A percentile compares a stretch with the other conserved stretches of the same genome.
Evolutionary conservation across 2,329 filamentous ascomycete genomes (phyloP).

Genomic region (Claviceps citrina): DNA sequence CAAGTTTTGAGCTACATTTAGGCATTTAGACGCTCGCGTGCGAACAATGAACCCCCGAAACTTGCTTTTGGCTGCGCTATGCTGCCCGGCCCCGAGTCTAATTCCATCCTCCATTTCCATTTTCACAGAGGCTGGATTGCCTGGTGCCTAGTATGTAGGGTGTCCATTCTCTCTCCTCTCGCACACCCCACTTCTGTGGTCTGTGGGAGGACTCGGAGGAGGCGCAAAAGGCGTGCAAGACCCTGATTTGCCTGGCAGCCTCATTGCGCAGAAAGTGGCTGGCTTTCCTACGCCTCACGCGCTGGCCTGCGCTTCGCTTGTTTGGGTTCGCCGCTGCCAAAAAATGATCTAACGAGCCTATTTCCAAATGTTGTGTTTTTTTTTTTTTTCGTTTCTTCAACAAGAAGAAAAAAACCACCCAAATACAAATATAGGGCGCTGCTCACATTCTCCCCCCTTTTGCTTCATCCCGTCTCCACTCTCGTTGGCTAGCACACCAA

Average conservation of each 20-base stretch:
- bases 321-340: neutral
- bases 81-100: too few relatives aligned
- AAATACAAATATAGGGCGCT: too few relatives aligned
- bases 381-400: neutral
- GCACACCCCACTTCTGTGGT: constrained; percentile 2
- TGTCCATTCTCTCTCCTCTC: too few relatives aligned
- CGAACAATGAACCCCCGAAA: too few relatives aligned
- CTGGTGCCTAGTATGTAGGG: too few relatives aligned
- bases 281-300: neutral
- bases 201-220: too few relatives aligned
- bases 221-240: constrained; percentile 3
- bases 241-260: constrained; percentile 1
- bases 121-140: too few relatives aligned
- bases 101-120: too few relatives aligned
- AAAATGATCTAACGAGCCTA: neutral
- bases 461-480: neutral
- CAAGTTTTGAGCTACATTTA: neutral
- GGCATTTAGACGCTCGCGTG: too few relatives aligned
- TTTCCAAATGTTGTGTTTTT: too few relatives aligned
- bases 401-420: neutral
- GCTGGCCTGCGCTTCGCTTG: constrained; percentile 3
- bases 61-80: too few relatives aligned
- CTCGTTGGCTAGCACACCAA: neutral
- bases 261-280: constrained; percentile 2
- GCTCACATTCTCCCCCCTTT: neutral